These are phyloP conservation scores for Exophiala oligosperma DNA, from an alignment of 2,329 filamentous ascomycete genomes.

Conservation along the genomic window DNA sequence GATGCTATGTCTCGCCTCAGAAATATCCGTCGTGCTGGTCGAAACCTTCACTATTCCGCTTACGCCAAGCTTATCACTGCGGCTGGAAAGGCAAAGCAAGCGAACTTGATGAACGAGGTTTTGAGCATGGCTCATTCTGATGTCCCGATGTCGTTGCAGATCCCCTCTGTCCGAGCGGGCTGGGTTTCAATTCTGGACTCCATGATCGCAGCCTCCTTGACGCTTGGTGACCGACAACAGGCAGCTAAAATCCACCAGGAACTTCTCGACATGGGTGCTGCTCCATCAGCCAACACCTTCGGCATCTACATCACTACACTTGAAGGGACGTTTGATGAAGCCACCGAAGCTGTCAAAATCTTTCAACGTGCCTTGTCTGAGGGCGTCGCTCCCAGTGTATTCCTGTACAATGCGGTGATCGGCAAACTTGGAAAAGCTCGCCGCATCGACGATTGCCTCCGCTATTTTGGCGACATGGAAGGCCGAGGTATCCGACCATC, in stretches of 20 bases:
- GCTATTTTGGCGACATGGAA: slow-evolving; percentile 98
- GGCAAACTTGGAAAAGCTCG: slow-evolving; percentile 97
- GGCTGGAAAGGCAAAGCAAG: slow-evolving; percentile 80
- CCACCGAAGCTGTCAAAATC: slow-evolving; percentile 94
- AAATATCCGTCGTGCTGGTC: slow-evolving; percentile 88
- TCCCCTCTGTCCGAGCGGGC: slow-evolving; percentile 84
- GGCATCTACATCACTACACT: slow-evolving; percentile 99
- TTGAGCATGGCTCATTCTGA: slow-evolving; percentile 86
- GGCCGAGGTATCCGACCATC: slow-evolving; percentile 89
- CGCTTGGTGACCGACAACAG: slow-evolving; percentile 73
- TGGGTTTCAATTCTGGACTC: slow-evolving; percentile 96
- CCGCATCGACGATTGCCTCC: slow-evolving; percentile 95
- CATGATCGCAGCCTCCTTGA: slow-evolving; percentile 91
- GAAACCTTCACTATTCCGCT: slow-evolving; percentile 92
- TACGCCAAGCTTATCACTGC: slow-evolving; percentile 94
- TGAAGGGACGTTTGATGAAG: slow-evolving; percentile 97
- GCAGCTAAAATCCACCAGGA: slow-evolving; percentile 90
- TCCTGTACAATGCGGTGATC: slow-evolving; percentile 97
- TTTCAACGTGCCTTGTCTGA: slow-evolving; percentile 92
- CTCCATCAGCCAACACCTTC: slow-evolving; percentile 95
- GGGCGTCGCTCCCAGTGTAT: slow-evolving; percentile 92
- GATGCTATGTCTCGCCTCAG: slow-evolving; percentile 82
- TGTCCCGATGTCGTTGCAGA: slow-evolving; percentile 80
- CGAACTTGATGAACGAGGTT: slow-evolving; percentile 81
- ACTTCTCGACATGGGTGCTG: slow-evolving; percentile 82